Evolutionary conservation across 208 protist genomes (phyloP).

Genomic region (Trypanosoma mega): DNA sequence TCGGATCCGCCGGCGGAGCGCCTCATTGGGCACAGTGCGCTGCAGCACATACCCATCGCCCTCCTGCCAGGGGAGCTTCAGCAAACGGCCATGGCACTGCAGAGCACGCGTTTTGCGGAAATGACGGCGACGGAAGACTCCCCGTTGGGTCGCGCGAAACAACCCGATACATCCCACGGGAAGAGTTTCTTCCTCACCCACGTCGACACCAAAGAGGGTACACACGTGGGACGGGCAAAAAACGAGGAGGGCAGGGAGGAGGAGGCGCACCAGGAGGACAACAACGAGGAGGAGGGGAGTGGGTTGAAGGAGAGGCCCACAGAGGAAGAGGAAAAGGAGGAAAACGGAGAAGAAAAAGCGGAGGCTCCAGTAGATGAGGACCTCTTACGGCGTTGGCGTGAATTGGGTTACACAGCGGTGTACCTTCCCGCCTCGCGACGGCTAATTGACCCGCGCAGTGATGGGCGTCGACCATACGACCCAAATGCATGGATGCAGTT

Average conservation of each 20-base stretch:
- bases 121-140: not conserved
- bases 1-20: slow-evolving; percentile 87
- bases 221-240: not conserved
- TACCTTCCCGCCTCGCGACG: slow-evolving; percentile 38
- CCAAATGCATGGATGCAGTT: slow-evolving; percentile 39
- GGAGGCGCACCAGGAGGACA: not conserved
- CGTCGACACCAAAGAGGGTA: slow-evolving; percentile 15
- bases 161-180: not conserved
- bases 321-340: slow-evolving; percentile 14
- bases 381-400: slow-evolving; percentile 54
- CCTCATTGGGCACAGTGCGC: slow-evolving; percentile 64
- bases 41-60: slow-evolving; percentile 77
- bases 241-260: not conserved
- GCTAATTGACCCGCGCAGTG: slow-evolving; percentile 15
- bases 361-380: slow-evolving; percentile 14
- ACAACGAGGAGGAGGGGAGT: too few species aligned
- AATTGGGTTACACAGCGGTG: slow-evolving; percentile 76
- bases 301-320: too few species aligned
- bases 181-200: slow-evolving; percentile 25
- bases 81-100: slow-evolving; percentile 3
- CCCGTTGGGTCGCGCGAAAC: too few species aligned
- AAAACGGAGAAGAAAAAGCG: slow-evolving; percentile 14
- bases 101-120: not conserved
- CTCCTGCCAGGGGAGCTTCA: slow-evolving; percentile 37
- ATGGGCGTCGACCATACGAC: not conserved